A percentile compares a stretch with the other conserved stretches of the same genome.
Conservation (phyloP, 1,139 yeast genomes). For the Arxiozyma bovina region DNA sequence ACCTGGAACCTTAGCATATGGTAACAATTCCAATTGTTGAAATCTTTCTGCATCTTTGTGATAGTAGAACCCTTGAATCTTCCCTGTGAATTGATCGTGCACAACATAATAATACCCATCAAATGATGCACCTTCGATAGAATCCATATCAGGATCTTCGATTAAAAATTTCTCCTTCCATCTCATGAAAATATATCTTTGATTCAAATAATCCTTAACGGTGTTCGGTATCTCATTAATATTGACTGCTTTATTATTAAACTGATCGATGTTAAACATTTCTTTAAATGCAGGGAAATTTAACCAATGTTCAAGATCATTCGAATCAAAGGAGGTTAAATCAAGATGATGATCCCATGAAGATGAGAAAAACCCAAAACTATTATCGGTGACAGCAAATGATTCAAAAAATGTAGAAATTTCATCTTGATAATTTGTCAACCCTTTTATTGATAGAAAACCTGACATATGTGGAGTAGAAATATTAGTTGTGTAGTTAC, state of each 20-base stretch:
- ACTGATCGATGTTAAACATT: conserved; percentile 6
- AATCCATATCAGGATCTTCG: conserved; percentile 59
- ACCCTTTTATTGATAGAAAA: conserved; percentile 67
- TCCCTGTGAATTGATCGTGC: conserved; percentile 67
- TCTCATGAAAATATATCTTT: conserved; percentile 69
- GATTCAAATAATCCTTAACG: conserved; percentile 26
- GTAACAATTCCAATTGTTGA: conserved; percentile 53
- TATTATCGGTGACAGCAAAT: conserved; percentile 63
- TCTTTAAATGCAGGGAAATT: conserved; percentile 45
- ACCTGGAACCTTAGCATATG: conserved; percentile 31
- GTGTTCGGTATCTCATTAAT: neutral
- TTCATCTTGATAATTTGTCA: conserved; percentile 68
- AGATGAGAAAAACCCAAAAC: conserved; percentile 39
- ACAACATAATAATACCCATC: conserved; percentile 90
- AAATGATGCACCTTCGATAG: conserved; percentile 70
- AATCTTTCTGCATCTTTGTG: conserved; percentile 70
- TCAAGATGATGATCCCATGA: conserved; percentile 45
- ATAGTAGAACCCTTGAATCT: conserved; percentile 71
- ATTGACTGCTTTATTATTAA: neutral
- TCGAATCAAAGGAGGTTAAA: conserved; percentile 41
- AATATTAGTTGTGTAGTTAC: neutral
- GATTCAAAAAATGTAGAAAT: conserved; percentile 83
- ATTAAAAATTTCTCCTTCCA: conserved; percentile 88
- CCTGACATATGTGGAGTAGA: conserved; percentile 49
- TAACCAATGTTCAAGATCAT: conserved; percentile 82